Percentiles rank a stretch among this genome's conserved stretches.
phyloP scores from a whole-genome alignment of 2,329 filamentous ascomycete species.

The Phaeoacremonium minimum region DNA sequence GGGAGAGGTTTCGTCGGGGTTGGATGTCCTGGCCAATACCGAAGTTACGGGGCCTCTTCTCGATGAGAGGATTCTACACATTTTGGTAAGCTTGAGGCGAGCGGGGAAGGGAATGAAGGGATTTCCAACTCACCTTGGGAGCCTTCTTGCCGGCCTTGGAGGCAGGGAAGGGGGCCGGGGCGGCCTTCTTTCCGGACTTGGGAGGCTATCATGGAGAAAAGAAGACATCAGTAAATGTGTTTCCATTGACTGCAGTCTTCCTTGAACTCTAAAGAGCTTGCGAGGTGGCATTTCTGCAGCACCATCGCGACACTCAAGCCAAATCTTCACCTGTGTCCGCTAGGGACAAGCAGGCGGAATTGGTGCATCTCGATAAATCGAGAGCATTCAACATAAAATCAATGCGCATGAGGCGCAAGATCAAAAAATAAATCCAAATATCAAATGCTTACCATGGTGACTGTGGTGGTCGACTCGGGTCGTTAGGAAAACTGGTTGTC shows the following conservation, averaged over 20 bases:
- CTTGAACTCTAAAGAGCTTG: slow-evolving; percentile 88
- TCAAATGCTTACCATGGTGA: slow-evolving; percentile 59
- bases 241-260: slow-evolving; percentile 73
- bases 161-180: slow-evolving; percentile 93
- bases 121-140: slow-evolving; percentile 72
- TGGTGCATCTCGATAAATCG: slow-evolving; percentile 27
- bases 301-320: slow-evolving; percentile 55
- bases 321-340: slow-evolving; percentile 53
- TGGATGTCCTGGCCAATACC: slow-evolving; percentile 99
- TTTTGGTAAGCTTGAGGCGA: slow-evolving; percentile 12
- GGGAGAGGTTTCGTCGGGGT: slow-evolving; percentile 88
- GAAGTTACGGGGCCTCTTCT: slow-evolving; percentile 97
- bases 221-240: slow-evolving; percentile 92
- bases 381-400: slow-evolving; percentile 14
- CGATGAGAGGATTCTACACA: slow-evolving; percentile 93
- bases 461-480: slow-evolving; percentile 47
- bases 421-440: slow-evolving; percentile 18
- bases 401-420: slow-evolving; percentile 6
- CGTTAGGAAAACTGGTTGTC: slow-evolving; percentile 37
- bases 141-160: slow-evolving; percentile 94
- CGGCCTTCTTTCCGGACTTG: slow-evolving; percentile 97
- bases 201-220: slow-evolving; percentile 99
- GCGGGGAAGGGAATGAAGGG: not conserved
- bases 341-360: slow-evolving; percentile 36
- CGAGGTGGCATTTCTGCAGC: slow-evolving; percentile 49